A percentile compares a stretch with the other conserved stretches of the same genome.
These are phyloP conservation scores for Porcisia deanei DNA, from an alignment of 208 protist species.

Conservation along the genomic window DNA sequence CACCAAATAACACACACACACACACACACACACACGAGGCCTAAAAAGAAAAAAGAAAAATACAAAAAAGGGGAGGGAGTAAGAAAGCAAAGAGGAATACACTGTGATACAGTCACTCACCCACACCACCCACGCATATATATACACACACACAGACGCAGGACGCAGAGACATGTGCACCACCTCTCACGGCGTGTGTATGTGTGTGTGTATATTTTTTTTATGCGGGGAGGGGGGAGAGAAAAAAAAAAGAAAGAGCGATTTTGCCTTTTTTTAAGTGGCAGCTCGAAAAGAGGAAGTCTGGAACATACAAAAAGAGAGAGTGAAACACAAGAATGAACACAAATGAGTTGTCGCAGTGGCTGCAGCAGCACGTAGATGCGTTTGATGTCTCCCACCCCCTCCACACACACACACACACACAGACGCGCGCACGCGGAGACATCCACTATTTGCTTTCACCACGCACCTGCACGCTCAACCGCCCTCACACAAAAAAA, in stretches of 20 bases:
- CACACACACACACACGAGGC: background rate
- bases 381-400: background rate
- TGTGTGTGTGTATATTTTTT: no score
- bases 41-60: background rate
- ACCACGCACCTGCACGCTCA: background rate
- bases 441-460: background rate
- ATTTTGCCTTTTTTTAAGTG: background rate
- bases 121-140: background rate
- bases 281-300: no score
- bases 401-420: background rate
- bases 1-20: background rate
- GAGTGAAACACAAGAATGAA: background rate
- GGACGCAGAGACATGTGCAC: no score
- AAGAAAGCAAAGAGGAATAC: background rate
- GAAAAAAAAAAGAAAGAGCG: background rate
- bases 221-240: background rate
- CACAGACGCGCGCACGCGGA: no score
- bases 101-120: background rate
- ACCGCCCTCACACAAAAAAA: constrained; percentile 1
- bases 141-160: background rate
- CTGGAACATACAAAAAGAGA: background rate
- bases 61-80: background rate
- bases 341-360: background rate
- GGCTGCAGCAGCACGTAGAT: constrained; percentile 1
- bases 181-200: background rate